Base-by-base conservation (phyloP, 169 alveolate species). In the Babesia sp. region DNA sequence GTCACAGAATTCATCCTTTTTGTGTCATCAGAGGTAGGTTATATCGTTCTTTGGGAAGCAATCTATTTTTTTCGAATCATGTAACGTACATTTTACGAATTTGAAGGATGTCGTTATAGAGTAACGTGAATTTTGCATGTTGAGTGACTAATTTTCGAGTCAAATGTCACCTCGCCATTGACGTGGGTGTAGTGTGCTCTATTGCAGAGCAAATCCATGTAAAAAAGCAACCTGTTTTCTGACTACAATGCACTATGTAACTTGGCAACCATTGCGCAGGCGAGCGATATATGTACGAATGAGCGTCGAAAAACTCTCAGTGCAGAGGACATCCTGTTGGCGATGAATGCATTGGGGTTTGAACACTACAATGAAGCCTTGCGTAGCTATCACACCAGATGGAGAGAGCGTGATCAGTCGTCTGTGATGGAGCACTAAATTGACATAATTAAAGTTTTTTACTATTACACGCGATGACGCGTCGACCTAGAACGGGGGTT, bases 1-100 rank as follows among this genome's bases (percentile, higher is more conserved):
- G 99, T 96, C 18, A 91, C 97, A 50, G 98, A 96, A 83, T 96
- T 96, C 80, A 96, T 96, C 34, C 83, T 93, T 51, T 96, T 95
- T 84, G 87, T 96, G 34, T 93, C 98, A 3, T 88, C 96, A 51
- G 98, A 95, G 84, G 95, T 91, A 72, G 24, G 74, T 34, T 24
- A n/a, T 46, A 31, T 18, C n/a, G n/a, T n/a, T n/a, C n/a, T n/a
- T n/a, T n/a, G n/a, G n/a, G n/a, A n/a, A n/a, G n/a, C n/a, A n/a
- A n/a, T n/a, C n/a, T n/a, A n/a, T n/a, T n/a, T n/a, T n/a, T n/a
- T n/a, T n/a, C n/a, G n/a, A n/a, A n/a, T n/a, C n/a, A n/a, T n/a
- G n/a, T n/a, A n/a, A n/a, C n/a, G n/a, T n/a, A n/a, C n/a, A n/a
- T n/a, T n/a, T n/a, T n/a, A n/a, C n/a, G n/a, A n/a, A n/a, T n/a